These are phyloP conservation scores for Echium plantagineum DNA, from an alignment of 257 asterid species.

Conservation along the genomic window DNA sequence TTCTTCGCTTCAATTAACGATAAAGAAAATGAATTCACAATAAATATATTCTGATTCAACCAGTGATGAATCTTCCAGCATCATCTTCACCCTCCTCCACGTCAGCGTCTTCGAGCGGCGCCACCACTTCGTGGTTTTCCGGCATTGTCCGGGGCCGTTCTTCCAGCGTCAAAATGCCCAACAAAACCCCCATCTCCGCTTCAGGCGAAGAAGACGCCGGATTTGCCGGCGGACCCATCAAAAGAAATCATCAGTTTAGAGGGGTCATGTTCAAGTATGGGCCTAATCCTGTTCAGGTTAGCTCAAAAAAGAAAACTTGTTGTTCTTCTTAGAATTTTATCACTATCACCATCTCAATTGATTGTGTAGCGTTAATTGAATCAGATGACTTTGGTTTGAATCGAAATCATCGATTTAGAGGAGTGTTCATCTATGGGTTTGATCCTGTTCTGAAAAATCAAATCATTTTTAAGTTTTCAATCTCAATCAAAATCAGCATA, in stretches of 20 bases:
- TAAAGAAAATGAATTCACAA: background rate
- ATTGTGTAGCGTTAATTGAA: too few species aligned
- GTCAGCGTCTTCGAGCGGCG: conserved; percentile 23
- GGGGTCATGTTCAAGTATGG: conserved; percentile 91
- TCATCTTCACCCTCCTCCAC: conserved; percentile 40
- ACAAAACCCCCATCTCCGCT: conserved; percentile 20
- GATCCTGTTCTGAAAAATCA: too few species aligned
- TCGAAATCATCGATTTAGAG: too few species aligned
- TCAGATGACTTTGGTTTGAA: too few species aligned
- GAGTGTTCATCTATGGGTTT: too few species aligned
- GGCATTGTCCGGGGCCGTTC: conserved; percentile 80
- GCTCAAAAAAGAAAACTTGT: conserved; percentile 1
- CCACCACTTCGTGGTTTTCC: conserved; percentile 66
- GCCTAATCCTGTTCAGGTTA: conserved; percentile 66
- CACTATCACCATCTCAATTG: too few species aligned
- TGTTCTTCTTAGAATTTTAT: background rate
- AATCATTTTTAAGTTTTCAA: too few species aligned
- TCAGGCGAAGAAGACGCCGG: conserved; percentile 28
- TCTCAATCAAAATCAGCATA: too few species aligned
- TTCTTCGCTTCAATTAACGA: background rate
- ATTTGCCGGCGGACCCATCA: conserved; percentile 36
- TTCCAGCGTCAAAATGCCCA: conserved; percentile 36
- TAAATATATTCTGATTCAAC: too few species aligned
- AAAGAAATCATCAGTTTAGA: conserved; percentile 59
- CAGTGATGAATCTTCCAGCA: conserved; percentile 39